These are phyloP conservation scores for Naegleria lovaniensis DNA, from an alignment of 208 protist species.

Conservation along the genomic window DNA sequence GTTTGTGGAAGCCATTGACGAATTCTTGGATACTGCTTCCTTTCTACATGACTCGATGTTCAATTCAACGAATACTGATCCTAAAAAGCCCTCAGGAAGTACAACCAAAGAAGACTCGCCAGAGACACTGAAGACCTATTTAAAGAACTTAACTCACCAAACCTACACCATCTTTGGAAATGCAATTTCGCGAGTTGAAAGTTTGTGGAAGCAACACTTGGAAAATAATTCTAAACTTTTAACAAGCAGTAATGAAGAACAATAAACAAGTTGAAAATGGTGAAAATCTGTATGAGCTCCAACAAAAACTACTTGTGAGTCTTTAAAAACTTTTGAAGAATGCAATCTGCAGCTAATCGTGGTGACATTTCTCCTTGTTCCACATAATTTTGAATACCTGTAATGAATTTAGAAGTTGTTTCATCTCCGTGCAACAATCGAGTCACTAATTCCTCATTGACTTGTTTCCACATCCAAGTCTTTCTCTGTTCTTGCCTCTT, in stretches of 20 bases:
- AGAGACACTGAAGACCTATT: neutral
- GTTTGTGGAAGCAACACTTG: neutral
- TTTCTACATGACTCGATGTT: neutral
- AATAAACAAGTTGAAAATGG: neutral
- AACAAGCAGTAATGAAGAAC: neutral
- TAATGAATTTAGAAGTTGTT: neutral
- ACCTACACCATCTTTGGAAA: neutral
- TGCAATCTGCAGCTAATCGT: neutral
- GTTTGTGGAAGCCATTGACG: neutral
- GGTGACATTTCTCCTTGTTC: neutral
- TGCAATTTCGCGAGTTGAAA: neutral
- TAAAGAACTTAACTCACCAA: neutral
- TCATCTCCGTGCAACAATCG: neutral
- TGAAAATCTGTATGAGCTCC: neutral
- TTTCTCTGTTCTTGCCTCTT: constrained; percentile 15
- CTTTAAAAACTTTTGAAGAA: constrained; percentile 4
- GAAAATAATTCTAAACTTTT: neutral
- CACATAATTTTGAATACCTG: neutral
- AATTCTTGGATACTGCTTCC: neutral
- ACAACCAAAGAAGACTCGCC: neutral
- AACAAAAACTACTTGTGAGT: neutral
- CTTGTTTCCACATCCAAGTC: constrained; percentile 23
- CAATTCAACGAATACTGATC: neutral
- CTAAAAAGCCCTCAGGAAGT: neutral
- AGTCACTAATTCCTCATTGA: constrained; percentile 6